Evolutionary conservation across 129 eudicot species (phyloP).

Genomic region (Centaurea solstitialis): DNA sequence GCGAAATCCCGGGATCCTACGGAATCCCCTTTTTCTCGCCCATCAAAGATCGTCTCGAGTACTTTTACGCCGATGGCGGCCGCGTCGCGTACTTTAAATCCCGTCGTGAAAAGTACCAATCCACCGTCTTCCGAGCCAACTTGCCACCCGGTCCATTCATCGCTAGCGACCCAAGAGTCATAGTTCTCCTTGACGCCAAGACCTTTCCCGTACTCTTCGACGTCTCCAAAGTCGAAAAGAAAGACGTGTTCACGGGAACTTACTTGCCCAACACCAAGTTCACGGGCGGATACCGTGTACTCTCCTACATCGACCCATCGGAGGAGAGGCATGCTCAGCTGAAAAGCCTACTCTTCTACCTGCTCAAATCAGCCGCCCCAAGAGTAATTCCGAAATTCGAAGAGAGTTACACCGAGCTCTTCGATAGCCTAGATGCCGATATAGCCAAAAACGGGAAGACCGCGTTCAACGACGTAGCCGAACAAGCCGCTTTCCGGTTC

Average conservation of each 20-base stretch:
- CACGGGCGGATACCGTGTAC: conserved; percentile 21
- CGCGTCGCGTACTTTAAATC: not conserved
- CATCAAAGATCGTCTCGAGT: conserved; percentile 22
- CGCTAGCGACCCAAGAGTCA: conserved; percentile 7
- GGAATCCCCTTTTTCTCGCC: conserved; percentile 19
- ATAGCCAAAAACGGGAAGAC: not conserved
- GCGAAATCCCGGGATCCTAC: conserved; percentile 28
- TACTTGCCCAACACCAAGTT: conserved; percentile 13
- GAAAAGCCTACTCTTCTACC: not conserved
- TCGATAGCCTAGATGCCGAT: not conserved
- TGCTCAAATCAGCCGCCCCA: not conserved
- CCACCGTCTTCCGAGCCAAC: conserved; percentile 29
- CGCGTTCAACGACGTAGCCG: not conserved
- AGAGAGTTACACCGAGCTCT: not conserved
- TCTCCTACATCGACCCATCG: conserved; percentile 31
- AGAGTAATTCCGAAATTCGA: conserved; percentile 14
- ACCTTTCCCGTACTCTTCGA: conserved; percentile 30
- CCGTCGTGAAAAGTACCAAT: conserved; percentile 7
- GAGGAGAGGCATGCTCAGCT: conserved; percentile 10
- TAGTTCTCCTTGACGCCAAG: conserved; percentile 12
- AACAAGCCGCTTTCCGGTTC: not conserved
- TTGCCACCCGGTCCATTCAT: conserved; percentile 36
- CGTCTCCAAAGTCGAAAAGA: conserved; percentile 17
- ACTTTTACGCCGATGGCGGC: conserved; percentile 23
- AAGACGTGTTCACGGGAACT: conserved; percentile 20